phyloP scores from a whole-genome alignment of 192 early-diverging fungal species.

The Cetraspora pellucida region DNA sequence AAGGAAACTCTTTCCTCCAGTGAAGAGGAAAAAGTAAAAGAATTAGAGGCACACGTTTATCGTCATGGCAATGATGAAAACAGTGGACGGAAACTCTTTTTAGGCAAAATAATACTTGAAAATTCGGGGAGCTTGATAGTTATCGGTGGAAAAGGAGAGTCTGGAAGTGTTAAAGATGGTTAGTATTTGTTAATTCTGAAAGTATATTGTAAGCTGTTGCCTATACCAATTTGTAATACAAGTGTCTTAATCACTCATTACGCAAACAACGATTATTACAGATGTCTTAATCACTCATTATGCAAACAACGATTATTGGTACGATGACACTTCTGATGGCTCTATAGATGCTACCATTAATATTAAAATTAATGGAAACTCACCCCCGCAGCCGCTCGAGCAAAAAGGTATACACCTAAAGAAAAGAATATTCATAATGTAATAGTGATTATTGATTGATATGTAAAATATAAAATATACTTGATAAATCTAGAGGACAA shows the following conservation, averaged over 20 bases:
- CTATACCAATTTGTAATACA: not conserved
- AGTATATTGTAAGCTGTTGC: not conserved
- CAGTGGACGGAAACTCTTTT: not conserved
- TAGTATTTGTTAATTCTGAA: not conserved
- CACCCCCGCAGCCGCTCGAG: not conserved
- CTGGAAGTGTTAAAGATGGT: slow-evolving; percentile 15
- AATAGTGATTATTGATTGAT: no score
- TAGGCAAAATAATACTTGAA: slow-evolving; percentile 29
- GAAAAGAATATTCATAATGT: no score
- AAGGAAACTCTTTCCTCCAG: not conserved
- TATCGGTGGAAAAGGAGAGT: slow-evolving; percentile 29
- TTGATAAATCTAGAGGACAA: not conserved
- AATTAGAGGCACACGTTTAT: not conserved
- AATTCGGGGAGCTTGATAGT: slow-evolving; percentile 22
- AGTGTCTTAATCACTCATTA: slow-evolving; percentile 7
- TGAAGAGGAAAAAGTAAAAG: not conserved
- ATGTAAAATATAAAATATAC: no score
- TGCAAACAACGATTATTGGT: slow-evolving; percentile 33
- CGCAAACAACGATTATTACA: slow-evolving; percentile 7
- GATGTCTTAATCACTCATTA: slow-evolving; percentile 11
- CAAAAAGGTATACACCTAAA: slow-evolving; percentile 13
- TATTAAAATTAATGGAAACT: not conserved
- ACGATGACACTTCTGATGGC: slow-evolving; percentile 31
- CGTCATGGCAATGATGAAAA: not conserved
- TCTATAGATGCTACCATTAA: not conserved